phyloP scores from a whole-genome alignment of 305 asterid species.

The Withania somnifera region DNA sequence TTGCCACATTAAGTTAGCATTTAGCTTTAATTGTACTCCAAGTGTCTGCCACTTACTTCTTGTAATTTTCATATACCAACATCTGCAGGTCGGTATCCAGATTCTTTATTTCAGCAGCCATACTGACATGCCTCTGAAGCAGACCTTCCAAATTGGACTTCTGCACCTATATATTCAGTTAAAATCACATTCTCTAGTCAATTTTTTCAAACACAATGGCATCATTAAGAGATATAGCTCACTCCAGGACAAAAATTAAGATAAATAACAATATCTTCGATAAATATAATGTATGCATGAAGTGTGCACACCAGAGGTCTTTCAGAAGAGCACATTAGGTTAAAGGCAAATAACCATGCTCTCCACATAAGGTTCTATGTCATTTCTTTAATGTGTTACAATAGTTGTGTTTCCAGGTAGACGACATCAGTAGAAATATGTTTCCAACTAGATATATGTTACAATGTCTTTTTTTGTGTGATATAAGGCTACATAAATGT shows the following conservation, averaged over 20 bases:
- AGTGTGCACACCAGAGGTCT: background rate
- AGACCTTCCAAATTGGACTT: slow-evolving; percentile 88
- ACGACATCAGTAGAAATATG: background rate
- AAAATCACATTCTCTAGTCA: background rate
- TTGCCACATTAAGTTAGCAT: background rate
- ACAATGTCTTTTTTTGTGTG: background rate
- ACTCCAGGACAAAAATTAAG: background rate
- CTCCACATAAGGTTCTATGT: background rate
- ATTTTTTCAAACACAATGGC: background rate
- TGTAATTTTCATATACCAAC: slow-evolving; percentile 97
- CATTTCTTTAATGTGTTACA: background rate
- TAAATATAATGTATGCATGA: background rate
- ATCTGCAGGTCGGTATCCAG: slow-evolving; percentile 96
- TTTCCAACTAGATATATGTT: background rate
- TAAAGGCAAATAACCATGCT: background rate
- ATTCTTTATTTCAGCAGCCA: slow-evolving; percentile 98
- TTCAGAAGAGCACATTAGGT: background rate
- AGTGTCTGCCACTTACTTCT: slow-evolving; percentile 93
- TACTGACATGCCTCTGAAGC: slow-evolving; percentile 92
- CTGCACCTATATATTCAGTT: slow-evolving; percentile 47
- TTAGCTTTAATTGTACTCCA: slow-evolving; percentile 91
- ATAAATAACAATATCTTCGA: background rate
- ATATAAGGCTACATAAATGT: background rate
- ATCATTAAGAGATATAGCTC: background rate
- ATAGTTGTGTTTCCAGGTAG: background rate